Evolutionary conservation across 345 rosid genomes (phyloP), one percentile per base, ranked within the genome.

Genomic region (Rhodomyrtus tomentosa): DNA sequence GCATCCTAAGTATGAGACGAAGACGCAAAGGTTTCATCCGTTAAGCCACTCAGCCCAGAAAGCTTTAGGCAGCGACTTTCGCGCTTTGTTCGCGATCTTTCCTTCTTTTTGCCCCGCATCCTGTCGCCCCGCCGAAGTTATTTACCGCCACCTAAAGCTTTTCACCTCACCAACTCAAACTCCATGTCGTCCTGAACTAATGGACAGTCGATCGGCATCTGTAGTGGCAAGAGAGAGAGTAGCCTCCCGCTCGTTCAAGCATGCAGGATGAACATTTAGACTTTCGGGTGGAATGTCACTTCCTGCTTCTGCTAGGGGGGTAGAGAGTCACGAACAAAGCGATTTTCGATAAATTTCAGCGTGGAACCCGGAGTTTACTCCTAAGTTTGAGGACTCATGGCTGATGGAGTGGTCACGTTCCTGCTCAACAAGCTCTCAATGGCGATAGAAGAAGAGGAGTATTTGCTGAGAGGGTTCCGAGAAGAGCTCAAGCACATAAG

Each of bases 341-440:
- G 22, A 21, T 68, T 68, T 68, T 68, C 12, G 4, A 32, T 68
- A 32, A 68, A 68, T 2, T 68, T 68, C 1, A 5, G 76, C 6
- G 45, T 36, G 3, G 45, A 68, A 8, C 36, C 45, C 24, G 10
- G 6, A 68, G 12, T 68, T 32, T 62, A 42, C 10, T 36, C 45
- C 20, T 62, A 32, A 68, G 76, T 68, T 68, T 5, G 36, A 68
- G 6, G 76, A 68, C 76, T 68, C 83, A 88, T 88, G 90, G 86
- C 87, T 29, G 90, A 88, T 42, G 82, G 54, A 82, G 83, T 86
- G 53, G 87, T 88, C 20, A 81, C 85, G n/a, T 85, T 83, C 85
- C 86, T 87, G 24, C 87, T 88, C 49, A 84, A 82, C 20, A 82
- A 85, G 81, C 85, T 88, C 21, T 12, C 56, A 40, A 22, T 73